These are phyloP conservation scores for Saccharomyces hybrid DNA, from an alignment of 1,139 yeast genomes.

Conservation along the genomic window DNA sequence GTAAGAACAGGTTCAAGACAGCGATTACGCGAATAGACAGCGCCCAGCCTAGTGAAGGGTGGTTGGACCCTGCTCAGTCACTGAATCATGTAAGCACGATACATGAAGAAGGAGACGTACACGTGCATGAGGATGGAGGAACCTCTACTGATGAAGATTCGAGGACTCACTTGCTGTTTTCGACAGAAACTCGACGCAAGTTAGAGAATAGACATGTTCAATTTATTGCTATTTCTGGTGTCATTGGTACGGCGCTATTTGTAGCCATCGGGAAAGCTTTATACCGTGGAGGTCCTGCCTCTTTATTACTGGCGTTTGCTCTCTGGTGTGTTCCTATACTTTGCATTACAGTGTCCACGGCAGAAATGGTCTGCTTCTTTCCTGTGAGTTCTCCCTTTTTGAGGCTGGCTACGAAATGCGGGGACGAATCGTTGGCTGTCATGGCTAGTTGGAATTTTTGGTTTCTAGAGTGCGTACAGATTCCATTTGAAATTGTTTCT, in stretches of 20 bases:
- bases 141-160: slow-evolving; percentile 11
- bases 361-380: slow-evolving; percentile 75
- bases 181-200: slow-evolving; percentile 33
- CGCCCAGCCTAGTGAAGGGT: not conserved
- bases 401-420: slow-evolving; percentile 47
- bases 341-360: slow-evolving; percentile 62
- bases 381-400: slow-evolving; percentile 67
- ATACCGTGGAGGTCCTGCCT: slow-evolving; percentile 69
- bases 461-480: slow-evolving; percentile 64
- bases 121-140: not conserved
- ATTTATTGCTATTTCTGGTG: slow-evolving; percentile 76
- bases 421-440: slow-evolving; percentile 65
- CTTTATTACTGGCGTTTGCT: slow-evolving; percentile 57
- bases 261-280: slow-evolving; percentile 69
- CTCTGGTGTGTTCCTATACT: slow-evolving; percentile 56
- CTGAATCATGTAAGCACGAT: not conserved
- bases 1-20: not conserved
- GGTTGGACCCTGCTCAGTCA: slow-evolving; percentile 1
- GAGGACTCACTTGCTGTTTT: slow-evolving; percentile 11
- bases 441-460: slow-evolving; percentile 79
- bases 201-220: slow-evolving; percentile 59
- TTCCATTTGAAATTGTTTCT: slow-evolving; percentile 77
- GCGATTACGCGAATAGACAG: not conserved
- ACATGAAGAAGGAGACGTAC: not conserved
- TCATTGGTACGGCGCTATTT: slow-evolving; percentile 74